Evolutionary conservation across 2,329 filamentous ascomycete species (phyloP).

Genomic region (Sclerotinia glacialis): DNA sequence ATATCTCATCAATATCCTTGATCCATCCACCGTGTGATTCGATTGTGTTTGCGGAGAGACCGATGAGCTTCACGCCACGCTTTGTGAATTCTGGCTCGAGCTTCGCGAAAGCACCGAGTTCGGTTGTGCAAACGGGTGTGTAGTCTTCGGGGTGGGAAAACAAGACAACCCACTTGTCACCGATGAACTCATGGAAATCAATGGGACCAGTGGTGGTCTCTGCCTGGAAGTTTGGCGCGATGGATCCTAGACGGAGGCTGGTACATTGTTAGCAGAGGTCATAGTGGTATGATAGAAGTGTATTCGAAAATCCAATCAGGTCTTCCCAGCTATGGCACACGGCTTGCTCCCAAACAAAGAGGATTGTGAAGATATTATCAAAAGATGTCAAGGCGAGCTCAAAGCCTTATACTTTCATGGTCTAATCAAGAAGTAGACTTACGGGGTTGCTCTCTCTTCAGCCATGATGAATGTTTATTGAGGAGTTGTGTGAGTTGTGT

Average conservation of each 20-base stretch:
- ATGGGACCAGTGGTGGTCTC: constrained; percentile 76
- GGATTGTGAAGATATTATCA: neutral
- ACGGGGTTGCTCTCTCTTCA: constrained; percentile 28
- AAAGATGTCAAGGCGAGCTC: neutral
- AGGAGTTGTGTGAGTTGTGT: neutral
- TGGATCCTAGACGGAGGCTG: constrained; percentile 62
- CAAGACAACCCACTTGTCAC: constrained; percentile 74
- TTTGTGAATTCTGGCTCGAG: constrained; percentile 83
- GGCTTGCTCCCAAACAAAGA: neutral
- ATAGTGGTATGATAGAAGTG: neutral
- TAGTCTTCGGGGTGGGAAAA: constrained; percentile 89
- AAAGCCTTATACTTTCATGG: neutral
- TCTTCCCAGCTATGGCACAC: neutral
- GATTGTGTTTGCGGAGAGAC: constrained; percentile 82
- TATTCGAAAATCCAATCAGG: neutral
- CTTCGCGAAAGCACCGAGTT: constrained; percentile 90
- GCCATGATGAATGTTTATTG: constrained; percentile 24
- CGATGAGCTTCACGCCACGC: constrained; percentile 87
- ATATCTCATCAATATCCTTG: constrained; percentile 80
- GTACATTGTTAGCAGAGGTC: neutral
- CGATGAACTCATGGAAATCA: constrained; percentile 79
- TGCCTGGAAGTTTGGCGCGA: constrained; percentile 79
- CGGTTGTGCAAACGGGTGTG: constrained; percentile 93
- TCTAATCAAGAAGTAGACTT: constrained; percentile 17
- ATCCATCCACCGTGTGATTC: constrained; percentile 85